These are phyloP conservation scores for Aspergillus ellipticus DNA, from an alignment of 495 filamentous ascomycete species.

Conservation along the genomic window DNA sequence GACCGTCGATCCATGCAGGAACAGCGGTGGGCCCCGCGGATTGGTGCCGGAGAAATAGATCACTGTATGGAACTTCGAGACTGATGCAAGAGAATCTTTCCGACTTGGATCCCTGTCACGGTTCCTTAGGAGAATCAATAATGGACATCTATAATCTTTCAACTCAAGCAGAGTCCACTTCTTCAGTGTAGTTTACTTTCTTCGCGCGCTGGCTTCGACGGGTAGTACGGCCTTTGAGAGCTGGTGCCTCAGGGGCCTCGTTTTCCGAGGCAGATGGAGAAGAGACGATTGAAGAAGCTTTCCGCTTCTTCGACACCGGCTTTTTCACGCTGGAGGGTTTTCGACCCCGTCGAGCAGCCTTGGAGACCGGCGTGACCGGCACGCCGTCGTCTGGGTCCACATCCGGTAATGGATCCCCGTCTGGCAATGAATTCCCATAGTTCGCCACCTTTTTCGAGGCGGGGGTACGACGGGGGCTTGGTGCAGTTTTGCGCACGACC, in stretches of 20 bases:
- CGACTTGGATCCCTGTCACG: no score
- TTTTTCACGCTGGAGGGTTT: conserved; percentile 24
- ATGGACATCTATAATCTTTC: no score
- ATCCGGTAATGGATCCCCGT: no score
- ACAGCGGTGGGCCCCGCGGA: no score
- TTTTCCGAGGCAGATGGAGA: conserved; percentile 27
- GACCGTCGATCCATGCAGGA: no score
- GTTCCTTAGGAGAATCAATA: no score
- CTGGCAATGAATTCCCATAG: neutral
- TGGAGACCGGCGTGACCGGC: conserved; percentile 23
- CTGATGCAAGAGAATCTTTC: no score
- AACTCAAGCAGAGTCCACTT: conserved; percentile 21
- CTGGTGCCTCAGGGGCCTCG: conserved; percentile 16
- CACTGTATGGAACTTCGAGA: no score
- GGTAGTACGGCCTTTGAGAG: conserved; percentile 9
- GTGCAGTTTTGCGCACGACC: conserved; percentile 51
- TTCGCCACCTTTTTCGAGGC: conserved; percentile 24
- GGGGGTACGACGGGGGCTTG: conserved; percentile 21
- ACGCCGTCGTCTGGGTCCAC: conserved; percentile 9
- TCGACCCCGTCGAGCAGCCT: conserved; percentile 9
- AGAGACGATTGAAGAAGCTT: conserved; percentile 24
- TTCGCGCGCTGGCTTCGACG: conserved; percentile 39
- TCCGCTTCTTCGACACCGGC: conserved; percentile 31
- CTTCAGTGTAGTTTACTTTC: conserved; percentile 47
- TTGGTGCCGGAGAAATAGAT: no score